Conservation (phyloP, 2,329 filamentous ascomycete species). For the Zymoseptoria brevis region DNA sequence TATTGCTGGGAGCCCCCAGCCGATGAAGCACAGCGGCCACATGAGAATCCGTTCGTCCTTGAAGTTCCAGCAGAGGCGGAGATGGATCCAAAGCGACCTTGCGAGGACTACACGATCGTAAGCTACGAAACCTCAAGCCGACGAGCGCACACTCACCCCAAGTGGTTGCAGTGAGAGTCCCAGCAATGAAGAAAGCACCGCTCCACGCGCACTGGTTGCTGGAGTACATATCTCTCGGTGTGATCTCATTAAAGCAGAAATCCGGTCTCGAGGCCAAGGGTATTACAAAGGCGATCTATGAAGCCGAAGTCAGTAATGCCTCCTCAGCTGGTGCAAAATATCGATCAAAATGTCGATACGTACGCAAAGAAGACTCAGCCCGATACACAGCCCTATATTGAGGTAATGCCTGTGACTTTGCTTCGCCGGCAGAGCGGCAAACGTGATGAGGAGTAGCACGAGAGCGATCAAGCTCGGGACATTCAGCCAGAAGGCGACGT, state of each 20-base stretch:
- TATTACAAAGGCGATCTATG: constrained; percentile 80
- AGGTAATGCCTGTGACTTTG: constrained; percentile 68
- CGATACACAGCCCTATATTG: constrained; percentile 78
- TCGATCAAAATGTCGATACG: constrained; percentile 80
- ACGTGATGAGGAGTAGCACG: constrained; percentile 67
- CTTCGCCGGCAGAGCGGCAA: constrained; percentile 64
- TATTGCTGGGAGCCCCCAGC: constrained; percentile 25
- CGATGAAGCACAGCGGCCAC: constrained; percentile 24
- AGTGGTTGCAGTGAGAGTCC: constrained; percentile 72
- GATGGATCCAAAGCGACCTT: constrained; percentile 32
- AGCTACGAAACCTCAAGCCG: background rate
- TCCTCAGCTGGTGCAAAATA: constrained; percentile 62
- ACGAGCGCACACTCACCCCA: constrained; percentile 47
- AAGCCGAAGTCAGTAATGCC: constrained; percentile 33
- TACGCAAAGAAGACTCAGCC: constrained; percentile 61
- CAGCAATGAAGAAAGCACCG: constrained; percentile 67
- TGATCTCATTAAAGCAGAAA: constrained; percentile 75
- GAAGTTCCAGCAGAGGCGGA: constrained; percentile 34
- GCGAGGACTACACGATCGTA: constrained; percentile 46
- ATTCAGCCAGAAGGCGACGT: constrained; percentile 52
- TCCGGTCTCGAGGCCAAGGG: constrained; percentile 65
- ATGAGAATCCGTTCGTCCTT: constrained; percentile 28
- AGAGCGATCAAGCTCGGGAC: constrained; percentile 63
- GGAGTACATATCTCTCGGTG: constrained; percentile 72
- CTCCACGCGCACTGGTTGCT: constrained; percentile 70